Evolutionary conservation across 2,329 filamentous ascomycete species (phyloP).

Genomic region (Chaetomiaceae sp.): DNA sequence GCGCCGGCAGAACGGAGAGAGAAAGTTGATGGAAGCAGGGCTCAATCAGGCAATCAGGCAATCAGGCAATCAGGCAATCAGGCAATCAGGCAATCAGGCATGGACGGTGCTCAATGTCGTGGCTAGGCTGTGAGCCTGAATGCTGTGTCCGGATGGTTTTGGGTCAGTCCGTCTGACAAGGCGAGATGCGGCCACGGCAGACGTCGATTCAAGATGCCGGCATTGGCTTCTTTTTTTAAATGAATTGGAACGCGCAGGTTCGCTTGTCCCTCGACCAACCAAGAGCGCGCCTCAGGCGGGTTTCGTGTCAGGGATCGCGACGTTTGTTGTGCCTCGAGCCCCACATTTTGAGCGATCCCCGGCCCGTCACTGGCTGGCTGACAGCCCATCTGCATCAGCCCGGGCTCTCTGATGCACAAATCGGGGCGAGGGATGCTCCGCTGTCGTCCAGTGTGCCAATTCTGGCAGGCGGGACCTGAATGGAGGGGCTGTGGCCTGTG

Average conservation of each 20-base stretch:
- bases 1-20: neutral
- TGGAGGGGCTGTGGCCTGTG: conserved; percentile 21
- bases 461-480: neutral
- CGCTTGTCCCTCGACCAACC: conserved; percentile 27
- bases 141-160: neutral
- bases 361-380: conserved; percentile 10
- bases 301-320: conserved; percentile 24
- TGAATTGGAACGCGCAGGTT: conserved; percentile 26
- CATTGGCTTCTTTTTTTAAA: conserved; percentile 27
- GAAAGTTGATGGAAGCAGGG: no score
- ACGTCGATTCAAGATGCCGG: conserved; percentile 16
- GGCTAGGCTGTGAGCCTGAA: no score
- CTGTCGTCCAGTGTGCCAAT: conserved; percentile 2
- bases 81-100: no score
- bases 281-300: conserved; percentile 19
- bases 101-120: neutral
- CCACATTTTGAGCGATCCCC: conserved; percentile 6
- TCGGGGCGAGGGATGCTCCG: conserved; percentile 21
- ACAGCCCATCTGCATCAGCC: conserved; percentile 4
- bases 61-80: no score
- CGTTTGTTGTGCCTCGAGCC: conserved; percentile 15
- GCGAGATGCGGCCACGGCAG: conserved; percentile 11
- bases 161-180: neutral
- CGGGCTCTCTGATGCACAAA: conserved; percentile 18
- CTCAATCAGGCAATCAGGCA: no score